Conservation (phyloP, 202 grass and related monocot genomes). For the Panicum hallii region DNA sequence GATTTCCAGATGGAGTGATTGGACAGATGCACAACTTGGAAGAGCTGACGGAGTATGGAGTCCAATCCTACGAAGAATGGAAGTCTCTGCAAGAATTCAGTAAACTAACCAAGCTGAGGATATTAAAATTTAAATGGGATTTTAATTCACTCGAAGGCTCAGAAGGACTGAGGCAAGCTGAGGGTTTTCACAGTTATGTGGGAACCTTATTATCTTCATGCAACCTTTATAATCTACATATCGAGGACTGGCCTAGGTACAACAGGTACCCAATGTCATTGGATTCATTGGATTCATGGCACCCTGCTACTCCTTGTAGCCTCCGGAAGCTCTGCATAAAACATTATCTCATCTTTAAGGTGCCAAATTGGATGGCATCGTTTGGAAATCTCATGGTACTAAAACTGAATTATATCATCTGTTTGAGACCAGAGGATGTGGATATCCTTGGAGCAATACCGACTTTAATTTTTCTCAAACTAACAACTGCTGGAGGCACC, state of each 20-base stretch:
- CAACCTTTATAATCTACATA: neutral
- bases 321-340: neutral
- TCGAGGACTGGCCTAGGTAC: rapidly evolving
- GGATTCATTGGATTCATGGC: neutral
- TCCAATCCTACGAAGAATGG: neutral
- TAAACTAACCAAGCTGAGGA: conserved; percentile 10
- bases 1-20: conserved; percentile 2
- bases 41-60: neutral
- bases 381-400: neutral
- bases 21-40: conserved; percentile 3
- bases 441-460: conserved; percentile 23
- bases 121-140: neutral
- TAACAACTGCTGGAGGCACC: rapidly evolving
- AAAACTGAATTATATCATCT: rapidly evolving
- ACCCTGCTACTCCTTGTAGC: neutral
- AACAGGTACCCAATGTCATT: neutral
- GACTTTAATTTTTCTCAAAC: neutral
- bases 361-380: neutral
- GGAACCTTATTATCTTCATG: neutral
- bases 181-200: rapidly evolving
- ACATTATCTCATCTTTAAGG: rapidly evolving
- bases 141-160: neutral
- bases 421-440: neutral
- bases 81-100: neutral
- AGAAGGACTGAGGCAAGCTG: neutral